These are phyloP conservation scores for Bacidia gigantensis DNA, from an alignment of 495 filamentous ascomycete genomes.

Conservation along the genomic window DNA sequence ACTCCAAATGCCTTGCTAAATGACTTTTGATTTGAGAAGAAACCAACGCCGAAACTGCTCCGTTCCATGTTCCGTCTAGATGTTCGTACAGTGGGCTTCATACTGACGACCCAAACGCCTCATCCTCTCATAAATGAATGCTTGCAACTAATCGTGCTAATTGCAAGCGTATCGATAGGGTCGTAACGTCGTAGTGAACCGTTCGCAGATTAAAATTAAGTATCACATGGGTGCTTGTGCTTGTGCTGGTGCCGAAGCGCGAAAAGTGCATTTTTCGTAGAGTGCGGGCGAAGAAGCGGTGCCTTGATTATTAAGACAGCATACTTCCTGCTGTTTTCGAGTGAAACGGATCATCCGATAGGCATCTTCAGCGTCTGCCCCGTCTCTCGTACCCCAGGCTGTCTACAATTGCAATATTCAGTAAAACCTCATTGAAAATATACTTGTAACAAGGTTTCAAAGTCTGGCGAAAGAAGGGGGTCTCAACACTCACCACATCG, in stretches of 20 bases:
- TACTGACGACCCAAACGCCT: background rate
- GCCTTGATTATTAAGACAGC: background rate
- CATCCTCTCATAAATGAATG: background rate
- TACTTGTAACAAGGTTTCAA: background rate
- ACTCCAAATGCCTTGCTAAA: too few species aligned
- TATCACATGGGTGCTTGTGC: background rate
- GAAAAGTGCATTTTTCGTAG: background rate
- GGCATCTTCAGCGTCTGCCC: slow-evolving; percentile 42
- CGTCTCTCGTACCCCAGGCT: slow-evolving; percentile 45
- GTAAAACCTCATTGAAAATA: slow-evolving; percentile 1
- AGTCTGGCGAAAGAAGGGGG: background rate
- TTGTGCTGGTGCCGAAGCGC: background rate
- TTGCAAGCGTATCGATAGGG: background rate
- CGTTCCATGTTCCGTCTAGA: too few species aligned
- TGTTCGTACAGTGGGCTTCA: background rate
- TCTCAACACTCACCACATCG: slow-evolving; percentile 43
- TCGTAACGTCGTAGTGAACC: background rate
- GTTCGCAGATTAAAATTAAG: background rate
- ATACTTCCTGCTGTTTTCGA: slow-evolving; percentile 15
- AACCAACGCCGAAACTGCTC: background rate
- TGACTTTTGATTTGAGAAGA: too few species aligned
- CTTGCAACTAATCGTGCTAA: background rate
- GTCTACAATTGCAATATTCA: slow-evolving; percentile 28
- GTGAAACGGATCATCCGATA: slow-evolving; percentile 35
- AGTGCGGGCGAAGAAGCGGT: background rate